Percentiles rank a stretch among this genome's conserved stretches.
Conservation (phyloP, 1,139 yeast species). For the Yamadazyma aaseri region DNA sequence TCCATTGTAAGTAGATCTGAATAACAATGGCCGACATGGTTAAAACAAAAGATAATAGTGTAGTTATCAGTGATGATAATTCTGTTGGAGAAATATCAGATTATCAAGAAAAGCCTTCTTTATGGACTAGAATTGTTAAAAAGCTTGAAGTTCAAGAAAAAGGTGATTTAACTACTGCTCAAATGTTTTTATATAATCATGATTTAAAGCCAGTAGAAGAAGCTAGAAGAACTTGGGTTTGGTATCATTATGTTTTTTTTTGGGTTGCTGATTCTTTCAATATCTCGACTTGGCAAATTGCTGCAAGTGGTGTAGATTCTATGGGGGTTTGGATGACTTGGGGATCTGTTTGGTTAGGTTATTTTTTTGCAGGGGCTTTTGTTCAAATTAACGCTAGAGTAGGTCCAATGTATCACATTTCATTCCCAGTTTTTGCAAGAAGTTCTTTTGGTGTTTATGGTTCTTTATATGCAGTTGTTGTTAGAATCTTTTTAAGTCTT, state of each 20-base stretch:
- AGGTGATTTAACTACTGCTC: slow-evolving; percentile 40
- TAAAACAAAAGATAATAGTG: slow-evolving; percentile 2
- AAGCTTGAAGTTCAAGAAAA: slow-evolving; percentile 27
- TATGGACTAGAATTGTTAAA: slow-evolving; percentile 17
- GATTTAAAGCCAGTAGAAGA: slow-evolving; percentile 78
- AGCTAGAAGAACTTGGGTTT: slow-evolving; percentile 69
- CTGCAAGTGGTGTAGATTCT: slow-evolving; percentile 71
- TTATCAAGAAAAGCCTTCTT: slow-evolving; percentile 13
- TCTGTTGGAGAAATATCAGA: slow-evolving; percentile 15
- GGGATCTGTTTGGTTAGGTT: slow-evolving; percentile 81
- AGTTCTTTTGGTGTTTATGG: slow-evolving; percentile 78
- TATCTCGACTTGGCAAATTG: slow-evolving; percentile 88
- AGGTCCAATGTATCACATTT: slow-evolving; percentile 72
- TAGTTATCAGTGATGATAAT: slow-evolving; percentile 9
- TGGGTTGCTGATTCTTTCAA: slow-evolving; percentile 90
- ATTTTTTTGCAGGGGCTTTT: slow-evolving; percentile 57
- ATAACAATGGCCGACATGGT: slow-evolving; percentile 1
- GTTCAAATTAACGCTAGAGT: slow-evolving; percentile 65
- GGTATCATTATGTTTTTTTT: slow-evolving; percentile 75
- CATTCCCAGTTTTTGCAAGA: slow-evolving; percentile 75
- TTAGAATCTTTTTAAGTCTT: slow-evolving; percentile 79
- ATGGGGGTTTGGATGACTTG: slow-evolving; percentile 89
- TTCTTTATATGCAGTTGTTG: slow-evolving; percentile 75
- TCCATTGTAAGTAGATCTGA: no score
- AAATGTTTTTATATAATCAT: slow-evolving; percentile 63